A percentile compares a stretch with the other conserved stretches of the same genome.
Evolutionary conservation across 768 basidiomycete species (phyloP).

Genomic region (Rhizopogon rudus): DNA sequence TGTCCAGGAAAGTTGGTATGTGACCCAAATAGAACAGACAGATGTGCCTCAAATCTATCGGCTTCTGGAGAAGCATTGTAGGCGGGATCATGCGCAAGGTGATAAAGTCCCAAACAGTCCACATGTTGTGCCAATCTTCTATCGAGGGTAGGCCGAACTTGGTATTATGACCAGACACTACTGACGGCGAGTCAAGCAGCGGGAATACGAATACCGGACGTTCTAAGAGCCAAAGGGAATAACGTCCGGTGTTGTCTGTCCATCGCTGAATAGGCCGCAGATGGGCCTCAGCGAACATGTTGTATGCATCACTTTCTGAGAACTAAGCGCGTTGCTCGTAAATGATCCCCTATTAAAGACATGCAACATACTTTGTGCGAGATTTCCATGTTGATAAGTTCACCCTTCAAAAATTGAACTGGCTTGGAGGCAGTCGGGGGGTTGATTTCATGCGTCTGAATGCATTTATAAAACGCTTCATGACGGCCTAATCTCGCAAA

Average conservation of each 20-base stretch:
- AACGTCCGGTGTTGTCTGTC: slow-evolving; percentile 66
- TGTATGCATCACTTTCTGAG: slow-evolving; percentile 63
- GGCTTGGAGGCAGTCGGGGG: slow-evolving; percentile 41
- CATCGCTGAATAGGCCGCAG: slow-evolving; percentile 86
- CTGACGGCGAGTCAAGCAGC: slow-evolving; percentile 39
- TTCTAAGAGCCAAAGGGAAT: slow-evolving; percentile 90
- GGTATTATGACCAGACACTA: slow-evolving; percentile 10
- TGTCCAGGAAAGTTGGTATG: slow-evolving; percentile 89
- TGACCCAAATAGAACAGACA: slow-evolving; percentile 97
- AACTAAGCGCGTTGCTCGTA: slow-evolving; percentile 45
- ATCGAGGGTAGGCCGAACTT: slow-evolving; percentile 65
- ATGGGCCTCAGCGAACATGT: slow-evolving; percentile 67
- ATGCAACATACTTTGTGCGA: slow-evolving; percentile 67
- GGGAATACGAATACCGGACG: slow-evolving; percentile 80
- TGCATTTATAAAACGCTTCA: slow-evolving; percentile 79
- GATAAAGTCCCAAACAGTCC: slow-evolving; percentile 87
- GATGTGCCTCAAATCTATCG: slow-evolving; percentile 91
- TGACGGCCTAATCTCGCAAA: slow-evolving; percentile 55
- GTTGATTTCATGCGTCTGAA: slow-evolving; percentile 48
- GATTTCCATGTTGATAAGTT: slow-evolving; percentile 81
- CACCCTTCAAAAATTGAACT: slow-evolving; percentile 59
- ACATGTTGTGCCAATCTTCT: slow-evolving; percentile 77
- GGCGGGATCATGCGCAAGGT: slow-evolving; percentile 83
- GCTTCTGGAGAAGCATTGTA: slow-evolving; percentile 83
- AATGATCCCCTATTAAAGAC: neutral